Base-by-base conservation (phyloP, 129 eudicot species). In the Sambucus nigra region DNA sequence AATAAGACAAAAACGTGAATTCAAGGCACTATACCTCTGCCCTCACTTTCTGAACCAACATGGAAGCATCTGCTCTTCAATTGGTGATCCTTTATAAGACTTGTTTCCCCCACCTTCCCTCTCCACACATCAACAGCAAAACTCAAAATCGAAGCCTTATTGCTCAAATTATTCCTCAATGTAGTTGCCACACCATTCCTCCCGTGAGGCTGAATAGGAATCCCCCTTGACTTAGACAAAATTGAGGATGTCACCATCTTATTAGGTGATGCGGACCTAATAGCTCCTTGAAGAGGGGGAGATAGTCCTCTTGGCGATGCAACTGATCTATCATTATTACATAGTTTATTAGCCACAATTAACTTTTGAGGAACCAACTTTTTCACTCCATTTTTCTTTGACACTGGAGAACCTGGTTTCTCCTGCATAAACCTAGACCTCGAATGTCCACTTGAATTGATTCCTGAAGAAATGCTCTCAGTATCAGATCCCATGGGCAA, bases 341-440 rank as follows among this genome's bases (percentile, higher is more conserved):
- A 50, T 40, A 60, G 59, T 57, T 66, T 83, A 47, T 69, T 82
- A 0, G 69, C 55, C 6, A 64, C 63, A 18, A 50, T 50, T 10
- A 61, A 41, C 66, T 71, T 82, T 1, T n/a, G n/a, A n/a, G n/a
- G n/a, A n/a, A n/a, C n/a, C n/a, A n/a, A n/a, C n/a, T n/a, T 27
- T 61, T 52, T 68, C 21, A 69, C 31, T n/a, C 44, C 59, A 53
- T 47, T 55, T 27, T 31, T 79, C 51, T 66, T 63, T 0, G 66
- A 54, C 28, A 72, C 44, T 1, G 86, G 85, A 28, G 96, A 82
- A 63, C 53, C 78, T 20, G 85, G 76, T 63, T 82, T 48, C 47
- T 79, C 93, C 57, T 72, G 96, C 86, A 72, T 74, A 74, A 64
- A 60, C 52, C 88, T 79, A 19, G 94, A 76, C n/a, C 89, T 87